A percentile compares a stretch with the other conserved stretches of the same genome.
phyloP scores from a whole-genome alignment of 2,329 filamentous ascomycete genomes.

The Colletotrichum somersetense region DNA sequence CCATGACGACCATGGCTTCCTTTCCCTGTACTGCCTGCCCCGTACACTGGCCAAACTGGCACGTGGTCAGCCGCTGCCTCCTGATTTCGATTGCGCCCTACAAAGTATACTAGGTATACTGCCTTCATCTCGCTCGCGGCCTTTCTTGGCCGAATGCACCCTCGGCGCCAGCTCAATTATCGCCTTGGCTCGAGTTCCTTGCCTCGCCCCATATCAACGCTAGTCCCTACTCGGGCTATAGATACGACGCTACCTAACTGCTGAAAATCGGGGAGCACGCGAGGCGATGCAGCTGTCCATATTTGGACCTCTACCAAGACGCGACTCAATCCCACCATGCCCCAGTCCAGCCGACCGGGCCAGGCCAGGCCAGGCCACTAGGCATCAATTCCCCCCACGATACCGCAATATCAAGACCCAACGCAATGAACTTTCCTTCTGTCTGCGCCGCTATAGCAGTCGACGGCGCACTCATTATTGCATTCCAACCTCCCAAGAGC shows the following conservation, averaged over 20 bases:
- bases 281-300: constrained; percentile 29
- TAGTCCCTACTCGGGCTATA: constrained; percentile 5
- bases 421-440: neutral
- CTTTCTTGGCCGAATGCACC: neutral
- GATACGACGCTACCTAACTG: constrained; percentile 23
- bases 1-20: constrained; percentile 23
- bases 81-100: neutral
- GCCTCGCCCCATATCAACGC: constrained; percentile 16
- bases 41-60: constrained; percentile 29
- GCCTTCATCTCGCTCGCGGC: neutral
- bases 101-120: neutral
- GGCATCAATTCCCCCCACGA: constrained; percentile 10
- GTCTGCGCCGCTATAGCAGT: neutral
- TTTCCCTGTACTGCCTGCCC: neutral
- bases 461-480: too few species aligned
- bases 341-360: constrained; percentile 33
- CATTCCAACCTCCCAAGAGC: neutral
- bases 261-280: constrained; percentile 31
- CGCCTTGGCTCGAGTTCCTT: neutral
- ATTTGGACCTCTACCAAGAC: constrained; percentile 31
- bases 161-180: neutral
- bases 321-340: constrained; percentile 28
- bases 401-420: neutral
- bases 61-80: constrained; percentile 18
- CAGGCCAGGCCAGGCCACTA: constrained; percentile 24